A percentile compares a stretch with the other conserved stretches of the same genome.
Evolutionary conservation across 441 rosid species (phyloP).

Genomic region (Viola pubescens): DNA sequence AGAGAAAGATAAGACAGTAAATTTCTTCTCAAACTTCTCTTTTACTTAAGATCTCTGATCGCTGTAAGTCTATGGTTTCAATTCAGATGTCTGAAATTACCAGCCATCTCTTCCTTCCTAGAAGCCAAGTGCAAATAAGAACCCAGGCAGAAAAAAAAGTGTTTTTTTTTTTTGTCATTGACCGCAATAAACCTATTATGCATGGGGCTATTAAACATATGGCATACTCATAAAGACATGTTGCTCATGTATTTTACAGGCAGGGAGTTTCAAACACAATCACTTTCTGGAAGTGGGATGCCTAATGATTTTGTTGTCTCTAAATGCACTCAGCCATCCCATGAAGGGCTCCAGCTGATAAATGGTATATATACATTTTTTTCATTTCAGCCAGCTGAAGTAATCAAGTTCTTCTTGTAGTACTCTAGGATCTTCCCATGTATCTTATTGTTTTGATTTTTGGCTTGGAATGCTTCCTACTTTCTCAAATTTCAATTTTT

Average conservation of each 20-base stretch:
- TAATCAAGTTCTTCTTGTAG: too few species aligned
- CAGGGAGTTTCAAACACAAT: conserved; percentile 18
- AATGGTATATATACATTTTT: conserved; percentile 15
- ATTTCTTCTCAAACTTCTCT: too few species aligned
- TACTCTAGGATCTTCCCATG: too few species aligned
- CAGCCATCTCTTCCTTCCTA: background rate
- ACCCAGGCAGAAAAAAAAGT: background rate
- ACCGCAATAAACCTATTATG: background rate
- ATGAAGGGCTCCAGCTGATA: conserved; percentile 10
- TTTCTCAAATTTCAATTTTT: conserved; percentile 10
- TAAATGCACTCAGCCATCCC: conserved; percentile 13
- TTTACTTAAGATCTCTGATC: too few species aligned
- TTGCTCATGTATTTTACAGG: conserved; percentile 20
- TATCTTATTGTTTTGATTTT: background rate
- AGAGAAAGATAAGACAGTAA: too few species aligned
- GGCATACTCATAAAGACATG: conserved; percentile 8
- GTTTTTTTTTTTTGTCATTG: background rate
- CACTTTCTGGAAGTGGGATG: conserved; percentile 18
- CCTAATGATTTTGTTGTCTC: conserved; percentile 7
- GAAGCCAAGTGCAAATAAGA: background rate
- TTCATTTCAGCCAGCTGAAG: too few species aligned
- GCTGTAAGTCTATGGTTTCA: too few species aligned
- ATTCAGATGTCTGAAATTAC: too few species aligned
- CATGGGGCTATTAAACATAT: background rate
- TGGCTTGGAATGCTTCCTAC: conserved; percentile 8